Base-by-base conservation (phyloP, 495 filamentous ascomycete species). In the Annulohypoxylon stygium region DNA sequence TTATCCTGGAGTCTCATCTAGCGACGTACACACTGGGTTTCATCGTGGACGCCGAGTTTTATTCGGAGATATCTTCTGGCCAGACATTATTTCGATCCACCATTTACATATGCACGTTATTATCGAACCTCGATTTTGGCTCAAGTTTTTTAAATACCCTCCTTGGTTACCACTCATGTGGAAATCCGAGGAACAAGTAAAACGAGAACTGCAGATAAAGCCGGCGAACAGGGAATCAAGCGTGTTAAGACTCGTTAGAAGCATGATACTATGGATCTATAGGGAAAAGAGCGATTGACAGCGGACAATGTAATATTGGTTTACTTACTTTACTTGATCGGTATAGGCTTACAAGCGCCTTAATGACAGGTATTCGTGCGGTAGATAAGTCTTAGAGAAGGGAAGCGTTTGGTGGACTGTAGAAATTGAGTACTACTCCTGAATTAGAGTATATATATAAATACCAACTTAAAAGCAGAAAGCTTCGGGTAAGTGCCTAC, bases 21-120 rank as follows among this genome's bases (percentile, higher is more conserved):
- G n/a, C 34, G 23, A 69, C 18, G 18, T 75, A 4, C 61, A 66
- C 12, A 45, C 63, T 11, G 71, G 71, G 12, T 75, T 66, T 26
- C 71, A 75, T 48, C 67, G 71, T 1, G 71, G 71, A 3, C 71
- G 71, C 12, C 61, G 71, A 16, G 26, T 45, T 8, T 62, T 75
- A 1, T 9, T 75, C 10, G 23, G 67, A 8, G 25, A 55, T 20
- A 53, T 71, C 20, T 75, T 66, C 39, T 75, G 58, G 61, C 71
- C 71, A 1, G 71, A 75, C n/a, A 71, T 71, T 12, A 10, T 75
- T 34, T 75, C 71, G 8, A 66, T 75, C 16, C 71, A 75, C 20
- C 71, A 75, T 59, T 20, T 75, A 3, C 71, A 75, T 26, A 64
- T 75, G 47, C 71, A 75, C 20, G 61, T 75, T 45, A 71, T 75